Evolutionary conservation across 2,329 filamentous ascomycete species (phyloP).

Genomic region (Coniochaeta sp.): DNA sequence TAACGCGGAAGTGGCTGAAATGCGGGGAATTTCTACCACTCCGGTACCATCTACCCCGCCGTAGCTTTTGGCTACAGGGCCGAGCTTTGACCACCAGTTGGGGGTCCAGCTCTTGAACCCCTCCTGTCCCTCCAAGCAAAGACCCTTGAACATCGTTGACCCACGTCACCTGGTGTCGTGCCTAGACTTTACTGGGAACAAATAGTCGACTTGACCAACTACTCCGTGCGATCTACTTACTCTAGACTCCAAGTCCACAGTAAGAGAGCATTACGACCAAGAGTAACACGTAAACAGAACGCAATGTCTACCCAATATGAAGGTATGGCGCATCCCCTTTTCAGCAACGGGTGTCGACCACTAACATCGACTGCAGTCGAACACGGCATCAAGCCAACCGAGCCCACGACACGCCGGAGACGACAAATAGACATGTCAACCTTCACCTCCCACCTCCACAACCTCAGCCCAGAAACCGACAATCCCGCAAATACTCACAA

Average conservation of each 20-base stretch:
- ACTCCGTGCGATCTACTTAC: no score
- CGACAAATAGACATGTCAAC: slow-evolving; percentile 58
- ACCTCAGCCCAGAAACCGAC: slow-evolving; percentile 31
- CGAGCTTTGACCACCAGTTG: background rate
- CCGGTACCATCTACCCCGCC: background rate
- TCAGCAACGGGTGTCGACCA: background rate
- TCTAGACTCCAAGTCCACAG: background rate
- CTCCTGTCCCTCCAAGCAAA: no score
- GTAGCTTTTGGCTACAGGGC: background rate
- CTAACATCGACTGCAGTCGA: slow-evolving; percentile 40
- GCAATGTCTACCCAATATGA: slow-evolving; percentile 52
- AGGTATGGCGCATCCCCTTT: slow-evolving; percentile 24
- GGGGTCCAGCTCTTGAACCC: background rate
- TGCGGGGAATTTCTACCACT: background rate
- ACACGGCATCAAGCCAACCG: slow-evolving; percentile 48
- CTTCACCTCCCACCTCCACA: slow-evolving; percentile 50
- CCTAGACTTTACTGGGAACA: background rate
- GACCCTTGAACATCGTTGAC: background rate
- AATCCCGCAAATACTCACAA: slow-evolving; percentile 30
- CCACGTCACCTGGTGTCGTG: background rate
- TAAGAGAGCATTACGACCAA: background rate
- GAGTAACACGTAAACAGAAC: background rate
- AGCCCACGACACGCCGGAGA: slow-evolving; percentile 30
- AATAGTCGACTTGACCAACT: background rate
- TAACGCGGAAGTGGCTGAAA: background rate